Evolutionary conservation across 2,329 filamentous ascomycete species (phyloP), one percentile per base, ranked within the genome.

Genomic region (Penicillium sp.): DNA sequence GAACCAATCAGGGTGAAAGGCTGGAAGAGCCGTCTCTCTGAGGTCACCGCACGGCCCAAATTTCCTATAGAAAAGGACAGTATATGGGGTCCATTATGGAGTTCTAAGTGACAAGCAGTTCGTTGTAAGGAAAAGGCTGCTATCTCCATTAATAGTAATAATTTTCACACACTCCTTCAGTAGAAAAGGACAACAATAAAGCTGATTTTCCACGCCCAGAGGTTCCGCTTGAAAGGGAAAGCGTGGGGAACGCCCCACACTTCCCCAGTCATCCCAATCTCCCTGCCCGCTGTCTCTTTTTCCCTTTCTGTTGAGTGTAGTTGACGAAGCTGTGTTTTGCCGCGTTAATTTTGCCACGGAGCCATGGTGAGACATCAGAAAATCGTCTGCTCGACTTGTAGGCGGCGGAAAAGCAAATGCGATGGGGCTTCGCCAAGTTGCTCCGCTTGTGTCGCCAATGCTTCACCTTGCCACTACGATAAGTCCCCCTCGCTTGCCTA

Each of bases 361-460:
- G 24, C 20, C 9, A 50, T 50, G 47, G 39, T 27, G 15, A 40
- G 30, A 21, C 30, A 33, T 29, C 47, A 45, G 4, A 50, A 50
- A 37, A 17, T 44, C 10, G 47, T 50, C 2, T 50, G 47, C 32
- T 44, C 39, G 27, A 36, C 40, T 9, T 50, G 47, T 17, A 40
- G 47, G 21, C 47, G 40, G 13, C 39, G 47, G n/a, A 50, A 50
- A 30, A 50, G 39, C 24, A 50, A 34, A 50, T 50, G 47, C 30
- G 47, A 50, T 39, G 47, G 47, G 9, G 20, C 8, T 15, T 34
- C 40, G 5, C 47, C 47, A 10, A 18, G 37, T 8, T 50, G 47
- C 21, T 50, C 47, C 21, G 29, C 40, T 34, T 50, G 47, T 30
- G 17, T 33, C n/a, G 24, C 40, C 12, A 50, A 13, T 10, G 30